Conservation (phyloP, 2,329 filamentous ascomycete genomes). For the Trichoderma lentiforme region DNA sequence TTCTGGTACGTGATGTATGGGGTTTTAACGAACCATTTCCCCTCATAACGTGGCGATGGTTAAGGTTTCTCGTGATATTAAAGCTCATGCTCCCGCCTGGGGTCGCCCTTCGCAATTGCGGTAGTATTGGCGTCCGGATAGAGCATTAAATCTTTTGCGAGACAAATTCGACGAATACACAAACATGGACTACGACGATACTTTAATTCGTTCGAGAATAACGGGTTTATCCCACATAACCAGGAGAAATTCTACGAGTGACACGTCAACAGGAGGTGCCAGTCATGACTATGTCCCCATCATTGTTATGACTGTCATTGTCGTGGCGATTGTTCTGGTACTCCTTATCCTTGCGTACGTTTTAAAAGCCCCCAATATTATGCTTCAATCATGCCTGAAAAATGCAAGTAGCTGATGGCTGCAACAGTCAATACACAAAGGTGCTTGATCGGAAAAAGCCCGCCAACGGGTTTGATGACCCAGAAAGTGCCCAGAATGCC, state of each 20-base stretch:
- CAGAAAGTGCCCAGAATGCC: neutral
- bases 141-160: neutral
- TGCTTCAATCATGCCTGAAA: too few relatives aligned
- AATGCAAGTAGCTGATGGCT: neutral
- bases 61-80: neutral
- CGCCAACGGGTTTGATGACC: neutral
- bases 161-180: neutral
- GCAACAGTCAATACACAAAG: neutral
- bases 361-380: neutral
- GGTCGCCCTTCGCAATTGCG: neutral
- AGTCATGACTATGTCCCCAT: slow-evolving; percentile 1
- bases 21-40: neutral
- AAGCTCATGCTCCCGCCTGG: neutral
- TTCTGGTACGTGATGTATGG: neutral
- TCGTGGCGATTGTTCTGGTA: neutral
- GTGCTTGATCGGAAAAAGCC: neutral
- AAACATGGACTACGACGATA: neutral
- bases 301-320: neutral
- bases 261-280: neutral
- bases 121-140: neutral
- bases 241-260: neutral
- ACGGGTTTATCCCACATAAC: neutral
- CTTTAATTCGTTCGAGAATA: neutral
- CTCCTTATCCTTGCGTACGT: slow-evolving; percentile 4
- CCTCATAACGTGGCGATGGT: neutral